These are phyloP conservation scores for Talaromyces funiculosus DNA, from an alignment of 2,329 filamentous ascomycete species.

Conservation along the genomic window DNA sequence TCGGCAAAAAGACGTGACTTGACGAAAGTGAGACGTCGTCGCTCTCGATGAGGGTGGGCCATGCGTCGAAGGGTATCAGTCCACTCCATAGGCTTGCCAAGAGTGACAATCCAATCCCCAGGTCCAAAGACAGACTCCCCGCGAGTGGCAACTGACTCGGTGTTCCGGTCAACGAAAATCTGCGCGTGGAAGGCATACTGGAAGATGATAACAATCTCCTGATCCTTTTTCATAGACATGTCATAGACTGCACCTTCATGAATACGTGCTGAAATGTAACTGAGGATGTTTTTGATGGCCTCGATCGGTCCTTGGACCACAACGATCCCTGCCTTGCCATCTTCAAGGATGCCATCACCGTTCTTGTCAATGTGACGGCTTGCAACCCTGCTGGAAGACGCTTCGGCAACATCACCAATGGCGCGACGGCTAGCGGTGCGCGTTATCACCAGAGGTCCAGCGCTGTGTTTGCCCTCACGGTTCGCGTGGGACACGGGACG, in stretches of 20 bases:
- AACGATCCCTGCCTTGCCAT: slow-evolving; percentile 26
- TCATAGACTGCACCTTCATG: slow-evolving; percentile 36
- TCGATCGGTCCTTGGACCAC: slow-evolving; percentile 21
- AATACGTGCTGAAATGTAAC: slow-evolving; percentile 32
- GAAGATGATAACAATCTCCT: slow-evolving; percentile 33
- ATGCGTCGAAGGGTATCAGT: slow-evolving; percentile 32
- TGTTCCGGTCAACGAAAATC: slow-evolving; percentile 29
- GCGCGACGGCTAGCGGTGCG: background rate
- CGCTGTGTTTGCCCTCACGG: background rate
- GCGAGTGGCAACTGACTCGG: slow-evolving; percentile 22
- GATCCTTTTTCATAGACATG: slow-evolving; percentile 28
- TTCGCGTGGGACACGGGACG: background rate
- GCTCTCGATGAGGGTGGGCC: slow-evolving; percentile 31
- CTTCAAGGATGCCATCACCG: slow-evolving; percentile 13
- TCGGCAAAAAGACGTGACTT: slow-evolving; percentile 34
- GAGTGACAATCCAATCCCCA: slow-evolving; percentile 19
- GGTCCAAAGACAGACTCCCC: slow-evolving; percentile 31
- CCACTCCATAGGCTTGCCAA: slow-evolving; percentile 29
- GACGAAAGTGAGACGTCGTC: slow-evolving; percentile 39
- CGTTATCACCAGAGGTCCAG: background rate
- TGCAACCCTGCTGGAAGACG: background rate
- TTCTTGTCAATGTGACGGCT: background rate
- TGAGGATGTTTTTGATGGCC: slow-evolving; percentile 20
- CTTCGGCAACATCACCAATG: background rate
- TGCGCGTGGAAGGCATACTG: slow-evolving; percentile 33